phyloP scores from a whole-genome alignment of 2,329 filamentous ascomycete species.

The Tolypocladium paradoxum region DNA sequence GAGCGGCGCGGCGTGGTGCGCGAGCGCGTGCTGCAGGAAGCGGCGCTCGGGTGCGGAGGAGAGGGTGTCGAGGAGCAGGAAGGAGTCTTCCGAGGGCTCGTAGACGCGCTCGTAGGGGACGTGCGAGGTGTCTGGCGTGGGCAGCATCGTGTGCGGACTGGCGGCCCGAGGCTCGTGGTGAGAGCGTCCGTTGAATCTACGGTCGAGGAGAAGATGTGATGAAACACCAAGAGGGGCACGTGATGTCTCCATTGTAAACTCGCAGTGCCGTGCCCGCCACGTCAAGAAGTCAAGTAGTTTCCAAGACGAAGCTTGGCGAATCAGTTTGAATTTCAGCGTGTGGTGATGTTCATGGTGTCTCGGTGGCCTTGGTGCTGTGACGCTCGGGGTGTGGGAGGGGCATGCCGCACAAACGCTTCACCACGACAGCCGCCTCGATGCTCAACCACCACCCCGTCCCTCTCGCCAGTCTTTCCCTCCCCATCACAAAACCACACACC shows the following conservation, averaged over 20 bases:
- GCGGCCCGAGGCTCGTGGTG: conserved; percentile 8
- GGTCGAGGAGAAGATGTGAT: not conserved
- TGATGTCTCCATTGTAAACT: conserved; percentile 7
- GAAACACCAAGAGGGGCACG: conserved; percentile 5
- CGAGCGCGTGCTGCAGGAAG: conserved; percentile 59
- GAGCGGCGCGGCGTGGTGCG: conserved; percentile 34
- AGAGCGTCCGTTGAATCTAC: not conserved
- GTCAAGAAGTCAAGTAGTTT: not conserved
- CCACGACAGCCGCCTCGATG: not conserved
- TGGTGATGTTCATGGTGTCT: not conserved
- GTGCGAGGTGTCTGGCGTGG: conserved; percentile 87
- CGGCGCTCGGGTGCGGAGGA: conserved; percentile 56
- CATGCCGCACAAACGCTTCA: not conserved
- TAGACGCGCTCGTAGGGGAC: conserved; percentile 83
- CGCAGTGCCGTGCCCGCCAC: not conserved
- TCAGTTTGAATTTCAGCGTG: not conserved
- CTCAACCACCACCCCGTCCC: not conserved
- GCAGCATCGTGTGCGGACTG: conserved; percentile 56
- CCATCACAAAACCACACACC: conserved; percentile 21
- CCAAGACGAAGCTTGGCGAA: not conserved
- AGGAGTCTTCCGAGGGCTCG: conserved; percentile 93
- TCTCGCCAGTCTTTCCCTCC: not conserved
- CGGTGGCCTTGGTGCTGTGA: no score
- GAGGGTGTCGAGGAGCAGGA: conserved; percentile 83
- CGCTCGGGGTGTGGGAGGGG: not conserved